Evolutionary conservation across 768 basidiomycete species (phyloP).

Genomic region (Leccinum longicurvipes): DNA sequence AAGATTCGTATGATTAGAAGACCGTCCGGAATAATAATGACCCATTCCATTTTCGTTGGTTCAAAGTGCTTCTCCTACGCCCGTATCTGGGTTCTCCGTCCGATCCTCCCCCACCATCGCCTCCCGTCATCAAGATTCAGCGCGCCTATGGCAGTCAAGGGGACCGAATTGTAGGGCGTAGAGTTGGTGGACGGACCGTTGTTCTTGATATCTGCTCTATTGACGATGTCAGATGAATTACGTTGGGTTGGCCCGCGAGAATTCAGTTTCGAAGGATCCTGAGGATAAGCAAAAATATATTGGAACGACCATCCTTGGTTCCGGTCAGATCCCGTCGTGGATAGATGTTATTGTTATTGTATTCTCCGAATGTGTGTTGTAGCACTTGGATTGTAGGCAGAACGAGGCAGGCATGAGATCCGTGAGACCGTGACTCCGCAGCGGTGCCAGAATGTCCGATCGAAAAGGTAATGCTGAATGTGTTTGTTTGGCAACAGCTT

Average conservation of each 20-base stretch:
- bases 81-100: constrained; percentile 22
- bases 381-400: too few species aligned
- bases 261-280: constrained; percentile 32
- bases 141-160: constrained; percentile 32
- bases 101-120: constrained; percentile 37
- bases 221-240: constrained; percentile 32
- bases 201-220: constrained; percentile 29
- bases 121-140: constrained; percentile 32
- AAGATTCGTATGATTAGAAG: too few species aligned
- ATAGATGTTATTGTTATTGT: too few species aligned
- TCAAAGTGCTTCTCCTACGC: constrained; percentile 29
- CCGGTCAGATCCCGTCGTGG: neutral
- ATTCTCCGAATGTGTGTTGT: too few species aligned
- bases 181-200: constrained; percentile 35
- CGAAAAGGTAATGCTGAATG: too few species aligned
- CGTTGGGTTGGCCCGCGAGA: constrained; percentile 39
- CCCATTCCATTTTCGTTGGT: too few species aligned
- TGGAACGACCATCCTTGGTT: neutral
- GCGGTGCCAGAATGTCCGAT: too few species aligned
- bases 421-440: too few species aligned
- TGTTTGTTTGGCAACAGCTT: constrained; percentile 23
- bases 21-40: too few species aligned
- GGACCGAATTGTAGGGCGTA: constrained; percentile 29
- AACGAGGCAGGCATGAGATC: too few species aligned
- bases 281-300: neutral